phyloP scores from a whole-genome alignment of 345 rosid species.

The Psidium guajava region DNA sequence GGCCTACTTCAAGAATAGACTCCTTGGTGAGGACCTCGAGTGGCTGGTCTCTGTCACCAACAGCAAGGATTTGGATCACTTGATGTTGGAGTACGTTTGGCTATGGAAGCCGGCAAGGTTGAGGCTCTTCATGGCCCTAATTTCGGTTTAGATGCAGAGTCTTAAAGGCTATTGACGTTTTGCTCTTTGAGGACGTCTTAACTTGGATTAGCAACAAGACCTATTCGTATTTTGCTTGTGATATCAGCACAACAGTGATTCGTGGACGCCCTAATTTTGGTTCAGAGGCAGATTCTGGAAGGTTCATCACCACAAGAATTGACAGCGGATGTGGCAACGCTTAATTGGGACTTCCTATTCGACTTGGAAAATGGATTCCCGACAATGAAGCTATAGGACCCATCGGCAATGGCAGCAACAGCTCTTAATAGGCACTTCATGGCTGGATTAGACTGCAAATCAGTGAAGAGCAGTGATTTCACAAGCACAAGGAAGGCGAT shows the following conservation, averaged over 20 bases:
- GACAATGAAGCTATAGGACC: background rate
- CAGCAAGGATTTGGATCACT: slow-evolving; percentile 54
- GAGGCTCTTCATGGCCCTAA: slow-evolving; percentile 33
- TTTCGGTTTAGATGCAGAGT: too few relatives aligned
- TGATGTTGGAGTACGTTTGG: slow-evolving; percentile 55
- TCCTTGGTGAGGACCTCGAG: slow-evolving; percentile 62
- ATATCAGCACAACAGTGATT: slow-evolving; percentile 11
- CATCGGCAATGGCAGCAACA: slow-evolving; percentile 1
- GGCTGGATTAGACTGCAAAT: slow-evolving; percentile 30
- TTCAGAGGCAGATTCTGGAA: slow-evolving; percentile 24
- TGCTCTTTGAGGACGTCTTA: too few relatives aligned
- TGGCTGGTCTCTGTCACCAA: slow-evolving; percentile 54
- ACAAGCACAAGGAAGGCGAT: background rate
- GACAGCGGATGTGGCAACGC: slow-evolving; percentile 2
- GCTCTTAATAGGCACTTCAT: slow-evolving; percentile 12
- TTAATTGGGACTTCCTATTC: slow-evolving; percentile 34
- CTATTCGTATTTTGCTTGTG: too few relatives aligned
- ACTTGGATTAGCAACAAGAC: too few relatives aligned
- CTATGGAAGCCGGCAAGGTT: slow-evolving; percentile 35
- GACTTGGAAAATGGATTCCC: slow-evolving; percentile 37
- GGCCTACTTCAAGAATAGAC: slow-evolving; percentile 33
- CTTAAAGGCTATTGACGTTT: too few relatives aligned
- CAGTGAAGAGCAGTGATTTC: slow-evolving; percentile 15
- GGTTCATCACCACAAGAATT: slow-evolving; percentile 16
- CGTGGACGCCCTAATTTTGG: slow-evolving; percentile 41